Conservation (phyloP, 129 eudicot genomes). For the Kitagawia praeruptora region DNA sequence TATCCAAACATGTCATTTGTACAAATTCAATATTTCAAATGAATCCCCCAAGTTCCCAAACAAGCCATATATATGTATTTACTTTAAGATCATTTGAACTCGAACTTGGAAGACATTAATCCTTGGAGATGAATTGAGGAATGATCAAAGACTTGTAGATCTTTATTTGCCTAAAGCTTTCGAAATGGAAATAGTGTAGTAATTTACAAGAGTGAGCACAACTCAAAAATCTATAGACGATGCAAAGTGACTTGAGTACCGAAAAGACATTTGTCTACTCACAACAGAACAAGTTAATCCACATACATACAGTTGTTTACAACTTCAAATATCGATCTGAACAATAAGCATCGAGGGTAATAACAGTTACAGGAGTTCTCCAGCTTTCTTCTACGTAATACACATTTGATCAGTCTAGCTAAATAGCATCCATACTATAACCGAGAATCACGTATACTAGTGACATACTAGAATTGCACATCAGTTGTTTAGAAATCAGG, state of each 20-base stretch:
- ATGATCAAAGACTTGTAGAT: no score
- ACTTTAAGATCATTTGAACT: background rate
- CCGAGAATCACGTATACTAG: background rate
- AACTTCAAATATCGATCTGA: no score
- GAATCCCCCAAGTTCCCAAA: no score
- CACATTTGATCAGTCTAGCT: background rate
- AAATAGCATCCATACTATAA: background rate
- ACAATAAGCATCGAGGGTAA: background rate
- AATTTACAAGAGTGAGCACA: background rate
- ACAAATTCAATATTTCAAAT: no score
- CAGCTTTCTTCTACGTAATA: background rate
- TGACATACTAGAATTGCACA: background rate
- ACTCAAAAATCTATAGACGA: background rate
- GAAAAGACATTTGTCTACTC: background rate
- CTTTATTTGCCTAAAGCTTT: no score
- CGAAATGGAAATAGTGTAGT: no score
- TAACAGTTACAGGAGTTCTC: background rate
- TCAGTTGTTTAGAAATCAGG: conserved; percentile 31
- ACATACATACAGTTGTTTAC: background rate
- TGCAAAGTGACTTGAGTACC: background rate
- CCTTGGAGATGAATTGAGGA: background rate
- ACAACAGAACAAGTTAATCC: background rate
- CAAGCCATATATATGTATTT: no score
- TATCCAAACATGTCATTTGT: no score
- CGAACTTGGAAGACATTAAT: background rate